Conservation (phyloP, 2,329 filamentous ascomycete species). For the Pezicula neosporulosa region DNA sequence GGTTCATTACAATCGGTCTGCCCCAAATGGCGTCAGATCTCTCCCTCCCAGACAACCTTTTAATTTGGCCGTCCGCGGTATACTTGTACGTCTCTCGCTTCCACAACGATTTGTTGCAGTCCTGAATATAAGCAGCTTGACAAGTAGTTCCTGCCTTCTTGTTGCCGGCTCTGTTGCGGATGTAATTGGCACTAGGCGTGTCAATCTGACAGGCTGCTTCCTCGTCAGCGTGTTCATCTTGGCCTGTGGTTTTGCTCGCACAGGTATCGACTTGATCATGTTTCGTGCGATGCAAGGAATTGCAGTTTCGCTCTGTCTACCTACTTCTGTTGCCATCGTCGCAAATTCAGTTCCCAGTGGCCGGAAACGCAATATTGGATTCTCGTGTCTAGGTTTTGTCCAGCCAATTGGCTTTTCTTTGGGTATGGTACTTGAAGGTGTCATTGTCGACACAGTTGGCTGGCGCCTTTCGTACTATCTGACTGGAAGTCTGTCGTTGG, state of each 20-base stretch:
- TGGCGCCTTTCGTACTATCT: slow-evolving; percentile 47
- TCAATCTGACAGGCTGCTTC: no score
- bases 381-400: slow-evolving; percentile 39
- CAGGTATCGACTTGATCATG: no score
- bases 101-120: neutral
- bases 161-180: slow-evolving; percentile 47
- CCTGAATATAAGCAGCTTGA: slow-evolving; percentile 28
- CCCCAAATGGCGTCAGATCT: slow-evolving; percentile 37
- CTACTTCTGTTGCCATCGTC: no score
- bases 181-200: slow-evolving; percentile 36
- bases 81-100: slow-evolving; percentile 2
- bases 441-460: slow-evolving; percentile 42
- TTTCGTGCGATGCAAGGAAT: no score
- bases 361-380: no score
- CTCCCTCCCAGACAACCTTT: slow-evolving; percentile 2
- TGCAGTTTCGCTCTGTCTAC: no score
- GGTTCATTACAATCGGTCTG: slow-evolving; percentile 35
- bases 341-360: no score
- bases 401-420: slow-evolving; percentile 47
- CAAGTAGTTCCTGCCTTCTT: slow-evolving; percentile 41
- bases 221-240: no score
- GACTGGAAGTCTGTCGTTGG: slow-evolving; percentile 31
- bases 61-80: slow-evolving; percentile 11
- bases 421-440: slow-evolving; percentile 46
- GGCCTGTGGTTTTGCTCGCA: no score